Percentiles rank a stretch among this genome's conserved stretches.
Evolutionary conservation across 208 protist genomes (phyloP).

Genomic region (Leishmania amazonensis): DNA sequence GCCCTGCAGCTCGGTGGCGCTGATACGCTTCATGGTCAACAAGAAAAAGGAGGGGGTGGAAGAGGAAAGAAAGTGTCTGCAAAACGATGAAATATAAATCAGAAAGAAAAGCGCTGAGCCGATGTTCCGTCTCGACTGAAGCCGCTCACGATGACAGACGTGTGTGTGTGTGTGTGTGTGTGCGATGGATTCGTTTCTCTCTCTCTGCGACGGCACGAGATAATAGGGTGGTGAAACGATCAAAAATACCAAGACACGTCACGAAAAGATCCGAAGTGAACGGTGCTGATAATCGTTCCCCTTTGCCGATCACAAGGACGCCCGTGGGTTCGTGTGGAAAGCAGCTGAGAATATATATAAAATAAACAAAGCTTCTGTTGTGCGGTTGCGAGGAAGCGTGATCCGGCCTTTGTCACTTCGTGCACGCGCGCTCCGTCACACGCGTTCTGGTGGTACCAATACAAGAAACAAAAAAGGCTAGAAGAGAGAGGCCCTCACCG

Average conservation of each 20-base stretch:
- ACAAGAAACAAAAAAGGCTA: not conserved
- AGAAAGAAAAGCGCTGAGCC: not conserved
- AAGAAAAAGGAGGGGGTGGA: not conserved
- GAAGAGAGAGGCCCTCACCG: not conserved
- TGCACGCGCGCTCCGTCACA: not conserved
- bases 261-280: not conserved
- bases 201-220: not conserved
- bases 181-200: not conserved
- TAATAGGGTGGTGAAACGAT: not conserved
- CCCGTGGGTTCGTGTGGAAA: not conserved
- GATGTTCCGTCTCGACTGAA: not conserved
- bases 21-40: conserved; percentile 63
- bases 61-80: not conserved
- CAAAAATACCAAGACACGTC: not conserved
- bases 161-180: conserved; percentile 1
- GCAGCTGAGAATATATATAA: not conserved
- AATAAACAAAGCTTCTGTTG: not conserved
- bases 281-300: not conserved
- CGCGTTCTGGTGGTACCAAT: not conserved
- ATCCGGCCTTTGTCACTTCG: not conserved
- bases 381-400: not conserved
- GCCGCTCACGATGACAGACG: not conserved
- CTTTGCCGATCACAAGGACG: not conserved
- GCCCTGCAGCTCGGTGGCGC: conserved; percentile 46
- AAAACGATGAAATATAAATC: not conserved